Conservation (phyloP, 345 rosid species). For the Adansonia digitata region DNA sequence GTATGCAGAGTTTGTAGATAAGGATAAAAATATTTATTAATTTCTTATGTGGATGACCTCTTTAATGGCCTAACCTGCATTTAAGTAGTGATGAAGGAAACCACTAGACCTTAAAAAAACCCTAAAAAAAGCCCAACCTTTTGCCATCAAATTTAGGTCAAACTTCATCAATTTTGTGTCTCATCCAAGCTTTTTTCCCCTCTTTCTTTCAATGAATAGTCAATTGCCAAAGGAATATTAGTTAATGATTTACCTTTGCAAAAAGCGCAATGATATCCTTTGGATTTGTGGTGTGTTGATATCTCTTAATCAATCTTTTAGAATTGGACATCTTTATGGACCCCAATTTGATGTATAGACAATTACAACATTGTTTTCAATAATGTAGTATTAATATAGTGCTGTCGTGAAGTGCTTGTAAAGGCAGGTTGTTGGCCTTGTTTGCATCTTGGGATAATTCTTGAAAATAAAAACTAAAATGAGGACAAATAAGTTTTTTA, state of each 20-base stretch:
- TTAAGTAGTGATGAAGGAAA: not conserved
- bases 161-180: conserved; percentile 7
- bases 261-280: conserved; percentile 2
- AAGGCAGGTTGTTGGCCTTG: not conserved
- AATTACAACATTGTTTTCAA: not conserved
- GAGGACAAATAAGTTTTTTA: not conserved
- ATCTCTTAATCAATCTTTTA: not conserved
- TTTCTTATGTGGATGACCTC: not conserved
- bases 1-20: not conserved
- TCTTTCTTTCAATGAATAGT: not conserved
- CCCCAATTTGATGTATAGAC: conserved; percentile 13
- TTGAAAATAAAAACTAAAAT: not conserved
- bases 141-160: conserved; percentile 3
- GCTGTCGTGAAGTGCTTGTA: not conserved
- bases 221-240: not conserved
- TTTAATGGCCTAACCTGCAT: not conserved
- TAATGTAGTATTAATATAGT: not conserved
- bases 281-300: not conserved
- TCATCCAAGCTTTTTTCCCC: not conserved
- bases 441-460: not conserved
- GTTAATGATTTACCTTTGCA: not conserved
- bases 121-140: not conserved
- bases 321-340: conserved; percentile 12
- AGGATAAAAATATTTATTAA: not conserved
- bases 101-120: not conserved